These are phyloP conservation scores for Dryas alaskensis DNA, from an alignment of 306 rosid species.

Conservation along the genomic window DNA sequence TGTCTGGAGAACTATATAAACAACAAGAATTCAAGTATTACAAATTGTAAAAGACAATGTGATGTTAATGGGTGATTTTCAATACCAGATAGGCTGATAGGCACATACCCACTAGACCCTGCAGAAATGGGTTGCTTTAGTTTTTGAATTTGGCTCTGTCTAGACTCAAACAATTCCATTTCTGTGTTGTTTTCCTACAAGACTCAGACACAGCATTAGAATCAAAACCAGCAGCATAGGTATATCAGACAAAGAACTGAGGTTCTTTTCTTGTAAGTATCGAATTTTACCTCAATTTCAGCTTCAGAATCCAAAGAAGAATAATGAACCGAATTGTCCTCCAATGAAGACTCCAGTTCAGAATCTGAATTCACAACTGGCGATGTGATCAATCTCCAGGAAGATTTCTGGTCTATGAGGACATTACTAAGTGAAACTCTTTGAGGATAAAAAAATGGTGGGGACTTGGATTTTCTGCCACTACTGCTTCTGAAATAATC, in stretches of 20 bases:
- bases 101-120: slow-evolving; percentile 51
- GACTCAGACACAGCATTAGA: slow-evolving; percentile 26
- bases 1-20: slow-evolving; percentile 41
- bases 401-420: slow-evolving; percentile 36
- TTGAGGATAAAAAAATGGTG: slow-evolving; percentile 47
- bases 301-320: slow-evolving; percentile 58
- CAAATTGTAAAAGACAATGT: slow-evolving; percentile 20
- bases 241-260: slow-evolving; percentile 30
- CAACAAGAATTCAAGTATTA: slow-evolving; percentile 38
- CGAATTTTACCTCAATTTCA: slow-evolving; percentile 57
- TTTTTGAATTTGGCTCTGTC: slow-evolving; percentile 38
- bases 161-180: slow-evolving; percentile 45
- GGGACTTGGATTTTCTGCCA: slow-evolving; percentile 26
- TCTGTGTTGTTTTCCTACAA: slow-evolving; percentile 55
- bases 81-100: not conserved
- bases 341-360: slow-evolving; percentile 42
- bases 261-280: slow-evolving; percentile 30
- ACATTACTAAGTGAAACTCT: slow-evolving; percentile 42
- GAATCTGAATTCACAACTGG: slow-evolving; percentile 35
- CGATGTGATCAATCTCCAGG: slow-evolving; percentile 31
- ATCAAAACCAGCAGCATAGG: slow-evolving; percentile 37
- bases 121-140: slow-evolving; percentile 41
- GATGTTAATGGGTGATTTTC: slow-evolving; percentile 10
- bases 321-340: slow-evolving; percentile 30
- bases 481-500: slow-evolving; percentile 38